Evolutionary conservation across 768 basidiomycete genomes (phyloP), one percentile per base, ranked within the genome.

Genomic region (Boletus fagicola): DNA sequence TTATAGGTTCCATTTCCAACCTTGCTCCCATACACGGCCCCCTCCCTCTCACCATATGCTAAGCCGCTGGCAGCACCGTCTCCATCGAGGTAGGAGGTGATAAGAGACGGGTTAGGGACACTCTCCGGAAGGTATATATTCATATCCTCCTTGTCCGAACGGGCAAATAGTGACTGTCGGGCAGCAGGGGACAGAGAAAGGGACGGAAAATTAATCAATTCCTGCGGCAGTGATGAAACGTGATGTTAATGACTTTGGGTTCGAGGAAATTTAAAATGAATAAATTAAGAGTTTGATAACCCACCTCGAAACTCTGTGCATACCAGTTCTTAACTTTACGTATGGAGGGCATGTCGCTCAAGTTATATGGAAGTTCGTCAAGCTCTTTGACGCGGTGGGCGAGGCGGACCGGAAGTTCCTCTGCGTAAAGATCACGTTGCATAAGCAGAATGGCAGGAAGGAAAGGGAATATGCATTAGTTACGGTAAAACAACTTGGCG

Each of bases 21-120:
- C 45, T 58, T 69, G 2, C 44, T 60, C 15, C 58, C 58, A 20
- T 53, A 49, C n/a, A 43, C n/a, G 9, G 24, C 43, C 8, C 59
- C 56, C 6, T 61, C 60, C 31, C 56, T 62, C 33, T 54, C 59
- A 15, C 67, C 71, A 48, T 62, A 65, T 3, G 38, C 20, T 40
- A 49, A 18, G 24, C 50, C 56, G 15, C 61, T 38, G 28, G 51
- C 50, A 45, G 51, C 46, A 4, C 48, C 56, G 10, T 71, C 70
- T 58, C 80, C 75, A 45, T 66, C 64, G n/a, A 65, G 61, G 46
- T 66, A 65, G 12, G 64, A 63, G 22, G 50, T 53, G 20, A 63
- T 20, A 11, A 62, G 61, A 9, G 61, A 62, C 2, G 61, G 61
- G 15, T 62, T 62, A 16, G 61, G 61, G 12, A 63, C 43, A 8